These are phyloP conservation scores for Fusarium sp. DNA, from an alignment of 2,329 filamentous ascomycete genomes.

Conservation along the genomic window DNA sequence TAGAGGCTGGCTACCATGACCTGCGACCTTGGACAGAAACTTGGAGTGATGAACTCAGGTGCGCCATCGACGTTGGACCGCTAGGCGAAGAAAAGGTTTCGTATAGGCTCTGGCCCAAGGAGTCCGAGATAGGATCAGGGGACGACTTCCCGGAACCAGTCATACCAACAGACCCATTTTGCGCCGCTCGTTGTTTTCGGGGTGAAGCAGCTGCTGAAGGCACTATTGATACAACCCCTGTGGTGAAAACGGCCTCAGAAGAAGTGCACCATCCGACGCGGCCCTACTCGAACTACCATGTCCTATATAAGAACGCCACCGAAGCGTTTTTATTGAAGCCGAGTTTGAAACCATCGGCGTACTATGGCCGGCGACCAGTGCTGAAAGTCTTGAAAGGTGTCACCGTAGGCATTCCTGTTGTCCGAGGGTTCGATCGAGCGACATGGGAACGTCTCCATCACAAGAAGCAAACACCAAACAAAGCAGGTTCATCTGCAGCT, in stretches of 20 bases:
- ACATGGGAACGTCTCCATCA: constrained; percentile 79
- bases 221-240: constrained; percentile 51
- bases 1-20: constrained; percentile 91
- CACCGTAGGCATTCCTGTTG: constrained; percentile 85
- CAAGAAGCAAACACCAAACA: constrained; percentile 52
- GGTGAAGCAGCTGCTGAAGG: constrained; percentile 70
- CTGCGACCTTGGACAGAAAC: constrained; percentile 90
- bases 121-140: constrained; percentile 45
- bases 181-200: constrained; percentile 68
- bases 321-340: constrained; percentile 89
- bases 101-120: constrained; percentile 81
- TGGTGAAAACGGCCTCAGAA: constrained; percentile 51
- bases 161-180: constrained; percentile 67
- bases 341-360: constrained; percentile 83
- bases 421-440: constrained; percentile 85
- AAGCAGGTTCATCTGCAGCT: constrained; percentile 43
- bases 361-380: constrained; percentile 84
- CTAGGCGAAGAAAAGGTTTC: constrained; percentile 91
- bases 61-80: constrained; percentile 89
- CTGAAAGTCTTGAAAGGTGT: constrained; percentile 85
- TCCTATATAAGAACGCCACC: constrained; percentile 83
- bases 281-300: constrained; percentile 78
- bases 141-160: constrained; percentile 49
- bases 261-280: constrained; percentile 57
- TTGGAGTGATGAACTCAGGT: constrained; percentile 90